Evolutionary conservation across 257 asterid genomes (phyloP).

Genomic region (Cinchona pubescens): DNA sequence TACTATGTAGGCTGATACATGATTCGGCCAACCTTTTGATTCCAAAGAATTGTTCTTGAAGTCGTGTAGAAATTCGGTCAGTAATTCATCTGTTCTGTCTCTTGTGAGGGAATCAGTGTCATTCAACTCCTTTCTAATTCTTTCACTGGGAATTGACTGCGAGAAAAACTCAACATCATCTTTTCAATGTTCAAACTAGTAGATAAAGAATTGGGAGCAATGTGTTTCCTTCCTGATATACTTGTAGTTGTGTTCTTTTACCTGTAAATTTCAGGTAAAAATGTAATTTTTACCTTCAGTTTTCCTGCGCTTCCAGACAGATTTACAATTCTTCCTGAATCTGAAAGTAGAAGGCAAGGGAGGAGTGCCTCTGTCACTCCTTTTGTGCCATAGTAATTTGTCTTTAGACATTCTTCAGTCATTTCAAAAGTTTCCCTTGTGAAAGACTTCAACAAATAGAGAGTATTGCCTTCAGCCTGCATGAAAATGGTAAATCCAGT

Average conservation of each 20-base stretch:
- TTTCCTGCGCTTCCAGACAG: conserved; percentile 2
- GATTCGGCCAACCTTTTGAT: neutral
- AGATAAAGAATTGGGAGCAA: neutral
- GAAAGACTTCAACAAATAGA: neutral
- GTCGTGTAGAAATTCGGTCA: neutral
- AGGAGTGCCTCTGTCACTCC: neutral
- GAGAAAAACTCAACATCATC: neutral
- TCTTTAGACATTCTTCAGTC: neutral
- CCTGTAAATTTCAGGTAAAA: neutral
- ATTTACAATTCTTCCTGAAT: neutral
- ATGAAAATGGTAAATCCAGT: neutral
- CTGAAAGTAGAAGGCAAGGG: neutral
- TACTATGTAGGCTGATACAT: neutral
- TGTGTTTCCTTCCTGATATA: neutral
- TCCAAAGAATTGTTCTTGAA: neutral
- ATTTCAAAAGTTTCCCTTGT: neutral
- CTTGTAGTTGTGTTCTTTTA: neutral
- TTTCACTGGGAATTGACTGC: neutral
- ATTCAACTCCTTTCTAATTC: neutral
- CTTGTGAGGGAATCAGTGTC: neutral
- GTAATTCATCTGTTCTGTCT: neutral
- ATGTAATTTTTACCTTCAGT: neutral
- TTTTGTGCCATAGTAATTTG: neutral
- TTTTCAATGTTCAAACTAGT: neutral
- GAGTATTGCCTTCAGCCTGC: neutral